These are phyloP conservation scores for Blattamonas nauphoetae DNA, from an alignment of 78 protist genomes.

Conservation along the genomic window DNA sequence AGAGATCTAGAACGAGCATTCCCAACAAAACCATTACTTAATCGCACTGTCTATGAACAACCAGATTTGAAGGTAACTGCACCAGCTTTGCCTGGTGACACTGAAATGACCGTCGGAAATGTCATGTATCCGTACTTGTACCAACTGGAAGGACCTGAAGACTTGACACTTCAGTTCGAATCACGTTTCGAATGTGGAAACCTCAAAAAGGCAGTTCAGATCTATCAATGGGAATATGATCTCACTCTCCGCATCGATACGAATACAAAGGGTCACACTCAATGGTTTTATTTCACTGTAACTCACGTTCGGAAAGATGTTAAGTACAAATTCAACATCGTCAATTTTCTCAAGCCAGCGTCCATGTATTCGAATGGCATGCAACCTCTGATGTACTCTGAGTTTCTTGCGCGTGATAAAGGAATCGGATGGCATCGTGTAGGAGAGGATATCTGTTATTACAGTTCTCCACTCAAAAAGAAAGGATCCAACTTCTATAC, in stretches of 20 bases:
- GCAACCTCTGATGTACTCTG: slow-evolving; percentile 47
- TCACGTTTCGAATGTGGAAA: slow-evolving; percentile 61
- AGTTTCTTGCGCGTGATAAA: neutral
- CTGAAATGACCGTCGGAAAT: neutral
- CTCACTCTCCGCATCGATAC: slow-evolving; percentile 45
- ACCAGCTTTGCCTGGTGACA: neutral
- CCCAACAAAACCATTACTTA: neutral
- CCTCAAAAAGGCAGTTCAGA: slow-evolving; percentile 30
- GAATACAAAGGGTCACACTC: slow-evolving; percentile 50
- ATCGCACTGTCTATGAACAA: neutral
- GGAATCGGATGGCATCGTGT: slow-evolving; percentile 49
- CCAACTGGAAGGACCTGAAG: slow-evolving; percentile 18
- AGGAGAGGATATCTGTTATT: slow-evolving; percentile 44
- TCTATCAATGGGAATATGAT: slow-evolving; percentile 46
- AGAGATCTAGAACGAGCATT: neutral
- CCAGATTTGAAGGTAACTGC: neutral
- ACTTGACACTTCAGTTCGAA: slow-evolving; percentile 48
- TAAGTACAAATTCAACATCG: slow-evolving; percentile 52
- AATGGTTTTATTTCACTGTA: slow-evolving; percentile 65
- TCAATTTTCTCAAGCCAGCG: slow-evolving; percentile 48
- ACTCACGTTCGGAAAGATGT: slow-evolving; percentile 6
- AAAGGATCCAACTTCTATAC: slow-evolving; percentile 26
- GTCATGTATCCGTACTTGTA: neutral
- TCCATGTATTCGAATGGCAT: slow-evolving; percentile 48
- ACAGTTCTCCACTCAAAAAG: slow-evolving; percentile 2